These are phyloP conservation scores for Amylostereum chailletii DNA, from an alignment of 1,284 basidiomycete species.

Conservation along the genomic window DNA sequence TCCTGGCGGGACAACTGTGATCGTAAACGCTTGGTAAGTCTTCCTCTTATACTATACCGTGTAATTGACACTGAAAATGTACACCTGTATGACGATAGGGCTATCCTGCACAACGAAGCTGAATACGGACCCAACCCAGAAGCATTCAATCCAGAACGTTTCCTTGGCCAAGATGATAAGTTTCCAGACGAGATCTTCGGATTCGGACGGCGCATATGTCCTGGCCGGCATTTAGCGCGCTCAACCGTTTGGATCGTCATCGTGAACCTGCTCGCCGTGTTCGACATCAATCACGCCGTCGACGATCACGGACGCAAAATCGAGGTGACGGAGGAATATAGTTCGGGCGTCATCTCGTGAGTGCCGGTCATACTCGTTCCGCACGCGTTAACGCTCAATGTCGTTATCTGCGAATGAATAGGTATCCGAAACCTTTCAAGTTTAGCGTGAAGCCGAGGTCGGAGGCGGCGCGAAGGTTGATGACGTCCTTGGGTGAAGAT, in stretches of 20 bases:
- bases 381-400: too few relatives aligned
- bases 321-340: not conserved
- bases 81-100: conserved; percentile 3
- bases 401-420: not conserved
- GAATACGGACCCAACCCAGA: conserved; percentile 7
- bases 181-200: not conserved
- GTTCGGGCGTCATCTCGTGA: not conserved
- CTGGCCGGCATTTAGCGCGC: not conserved
- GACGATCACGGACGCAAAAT: not conserved
- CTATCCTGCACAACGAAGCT: conserved; percentile 10
- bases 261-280: not conserved
- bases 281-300: not conserved
- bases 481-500: too few relatives aligned
- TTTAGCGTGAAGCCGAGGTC: conserved; percentile 18
- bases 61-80: not conserved
- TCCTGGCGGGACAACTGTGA: conserved; percentile 10
- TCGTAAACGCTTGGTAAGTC: conserved; percentile 11
- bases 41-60: not conserved
- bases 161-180: conserved; percentile 3
- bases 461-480: conserved; percentile 3
- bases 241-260: not conserved
- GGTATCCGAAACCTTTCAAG: conserved; percentile 20
- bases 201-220: not conserved
- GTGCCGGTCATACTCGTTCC: not conserved
- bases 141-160: conserved; percentile 10